Conservation (phyloP, 345 rosid species). For the Murraya paniculata region DNA sequence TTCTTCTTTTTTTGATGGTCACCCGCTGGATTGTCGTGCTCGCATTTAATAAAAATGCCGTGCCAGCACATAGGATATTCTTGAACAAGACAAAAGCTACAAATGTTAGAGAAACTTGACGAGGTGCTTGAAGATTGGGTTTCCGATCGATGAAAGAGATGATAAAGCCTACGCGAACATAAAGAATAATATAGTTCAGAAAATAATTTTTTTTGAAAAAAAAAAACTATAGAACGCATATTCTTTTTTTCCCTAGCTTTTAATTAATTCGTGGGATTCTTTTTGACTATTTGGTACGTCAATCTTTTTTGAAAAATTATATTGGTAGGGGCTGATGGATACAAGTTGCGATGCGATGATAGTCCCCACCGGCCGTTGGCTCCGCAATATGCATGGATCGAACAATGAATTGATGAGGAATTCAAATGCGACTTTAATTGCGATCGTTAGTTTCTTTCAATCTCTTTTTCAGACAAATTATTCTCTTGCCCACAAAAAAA, state of each 20-base stretch:
- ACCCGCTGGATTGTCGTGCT: no score
- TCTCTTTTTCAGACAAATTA: background rate
- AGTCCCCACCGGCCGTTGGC: background rate
- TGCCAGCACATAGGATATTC: background rate
- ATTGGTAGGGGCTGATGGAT: background rate
- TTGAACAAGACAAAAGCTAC: background rate
- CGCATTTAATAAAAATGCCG: no score
- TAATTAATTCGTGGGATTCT: background rate
- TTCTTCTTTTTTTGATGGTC: background rate
- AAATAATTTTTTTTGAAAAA: no score
- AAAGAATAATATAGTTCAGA: background rate
- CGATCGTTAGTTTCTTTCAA: background rate
- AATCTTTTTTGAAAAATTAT: no score
- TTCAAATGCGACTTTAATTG: background rate
- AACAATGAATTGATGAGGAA: background rate
- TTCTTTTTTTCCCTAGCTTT: background rate
- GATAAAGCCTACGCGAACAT: background rate
- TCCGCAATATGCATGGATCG: background rate
- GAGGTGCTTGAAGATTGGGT: conserved; percentile 5
- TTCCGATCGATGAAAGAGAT: background rate
- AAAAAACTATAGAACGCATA: background rate
- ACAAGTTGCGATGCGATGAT: background rate
- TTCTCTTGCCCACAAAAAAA: no score
- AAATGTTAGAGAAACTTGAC: background rate
- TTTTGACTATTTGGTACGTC: background rate